Evolutionary conservation across 768 basidiomycete genomes (phyloP).

Genomic region (Infundibulicybe gibba): DNA sequence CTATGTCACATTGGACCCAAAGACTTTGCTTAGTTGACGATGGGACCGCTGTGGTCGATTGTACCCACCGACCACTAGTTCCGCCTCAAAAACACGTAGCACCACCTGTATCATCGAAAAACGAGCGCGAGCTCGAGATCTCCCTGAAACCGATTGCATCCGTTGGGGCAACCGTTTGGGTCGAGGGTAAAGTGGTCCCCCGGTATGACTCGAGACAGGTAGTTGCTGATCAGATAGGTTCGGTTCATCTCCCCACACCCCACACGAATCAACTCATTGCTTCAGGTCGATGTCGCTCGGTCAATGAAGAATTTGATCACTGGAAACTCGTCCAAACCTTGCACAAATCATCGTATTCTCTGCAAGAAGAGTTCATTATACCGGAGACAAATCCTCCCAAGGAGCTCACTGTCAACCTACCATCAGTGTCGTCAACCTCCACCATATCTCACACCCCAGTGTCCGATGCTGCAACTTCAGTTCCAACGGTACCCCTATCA

Average conservation of each 20-base stretch:
- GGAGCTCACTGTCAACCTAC: background rate
- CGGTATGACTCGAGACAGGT: slow-evolving; percentile 43
- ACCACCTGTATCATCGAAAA: too few relatives aligned
- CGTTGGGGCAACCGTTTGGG: slow-evolving; percentile 43
- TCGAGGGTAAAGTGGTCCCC: slow-evolving; percentile 41
- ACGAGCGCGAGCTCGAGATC: slow-evolving; percentile 5
- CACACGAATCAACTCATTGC: background rate
- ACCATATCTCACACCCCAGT: slow-evolving; percentile 17
- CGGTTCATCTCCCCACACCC: background rate
- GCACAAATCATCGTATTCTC: slow-evolving; percentile 49
- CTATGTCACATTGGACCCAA: background rate
- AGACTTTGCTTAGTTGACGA: slow-evolving; percentile 62
- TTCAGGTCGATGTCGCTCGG: slow-evolving; percentile 41
- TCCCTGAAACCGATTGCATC: slow-evolving; percentile 33
- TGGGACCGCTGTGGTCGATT: slow-evolving; percentile 72
- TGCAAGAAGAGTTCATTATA: slow-evolving; percentile 47
- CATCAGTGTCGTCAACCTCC: slow-evolving; percentile 1
- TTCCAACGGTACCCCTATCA: slow-evolving; percentile 18
- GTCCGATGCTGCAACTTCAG: slow-evolving; percentile 10
- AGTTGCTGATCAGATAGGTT: slow-evolving; percentile 48
- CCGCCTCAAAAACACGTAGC: slow-evolving; percentile 7
- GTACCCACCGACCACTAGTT: slow-evolving; percentile 38
- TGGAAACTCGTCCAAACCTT: slow-evolving; percentile 47
- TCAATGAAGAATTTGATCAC: slow-evolving; percentile 60
- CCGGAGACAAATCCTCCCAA: slow-evolving; percentile 15